Evolutionary conservation across 1,139 yeast genomes (phyloP).

Genomic region (Candida frijolesensis): DNA sequence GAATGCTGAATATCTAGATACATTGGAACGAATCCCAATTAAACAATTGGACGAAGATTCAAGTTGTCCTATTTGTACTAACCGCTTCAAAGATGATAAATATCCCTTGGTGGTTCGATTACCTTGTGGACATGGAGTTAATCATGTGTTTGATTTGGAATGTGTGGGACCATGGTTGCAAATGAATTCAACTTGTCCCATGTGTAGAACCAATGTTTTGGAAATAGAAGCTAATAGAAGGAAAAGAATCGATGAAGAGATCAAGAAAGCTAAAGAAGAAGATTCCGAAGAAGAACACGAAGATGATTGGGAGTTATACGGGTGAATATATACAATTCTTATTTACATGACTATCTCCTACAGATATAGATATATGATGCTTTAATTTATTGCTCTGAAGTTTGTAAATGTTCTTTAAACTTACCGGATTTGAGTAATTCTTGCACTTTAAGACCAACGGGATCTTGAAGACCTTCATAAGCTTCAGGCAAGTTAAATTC

Average conservation of each 20-base stretch:
- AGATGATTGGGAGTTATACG: constrained; percentile 79
- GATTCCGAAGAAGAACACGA: constrained; percentile 68
- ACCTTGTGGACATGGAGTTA: constrained; percentile 60
- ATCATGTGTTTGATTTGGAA: constrained; percentile 82
- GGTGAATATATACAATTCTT: constrained; percentile 30
- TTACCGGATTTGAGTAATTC: constrained; percentile 61
- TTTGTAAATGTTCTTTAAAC: constrained; percentile 50
- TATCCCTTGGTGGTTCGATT: constrained; percentile 80
- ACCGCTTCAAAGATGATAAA: constrained; percentile 66
- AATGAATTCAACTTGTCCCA: constrained; percentile 80
- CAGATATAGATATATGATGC: neutral
- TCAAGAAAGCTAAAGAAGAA: constrained; percentile 50
- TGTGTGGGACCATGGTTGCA: constrained; percentile 91
- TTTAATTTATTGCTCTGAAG: neutral
- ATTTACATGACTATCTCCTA: constrained; percentile 6
- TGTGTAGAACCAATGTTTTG: constrained; percentile 76
- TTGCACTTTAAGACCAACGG: constrained; percentile 70
- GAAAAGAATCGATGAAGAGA: constrained; percentile 40
- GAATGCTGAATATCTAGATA: constrained; percentile 68
- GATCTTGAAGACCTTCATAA: constrained; percentile 48
- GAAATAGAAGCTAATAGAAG: constrained; percentile 44
- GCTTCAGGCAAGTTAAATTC: constrained; percentile 37
- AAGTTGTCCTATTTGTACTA: constrained; percentile 84
- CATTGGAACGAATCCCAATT: constrained; percentile 68
- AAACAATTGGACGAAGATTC: constrained; percentile 53